Percentiles rank a stretch among this genome's conserved stretches.
These are phyloP conservation scores for Talinum fruticosum DNA, from an alignment of 148 eudicot species.

Conservation along the genomic window DNA sequence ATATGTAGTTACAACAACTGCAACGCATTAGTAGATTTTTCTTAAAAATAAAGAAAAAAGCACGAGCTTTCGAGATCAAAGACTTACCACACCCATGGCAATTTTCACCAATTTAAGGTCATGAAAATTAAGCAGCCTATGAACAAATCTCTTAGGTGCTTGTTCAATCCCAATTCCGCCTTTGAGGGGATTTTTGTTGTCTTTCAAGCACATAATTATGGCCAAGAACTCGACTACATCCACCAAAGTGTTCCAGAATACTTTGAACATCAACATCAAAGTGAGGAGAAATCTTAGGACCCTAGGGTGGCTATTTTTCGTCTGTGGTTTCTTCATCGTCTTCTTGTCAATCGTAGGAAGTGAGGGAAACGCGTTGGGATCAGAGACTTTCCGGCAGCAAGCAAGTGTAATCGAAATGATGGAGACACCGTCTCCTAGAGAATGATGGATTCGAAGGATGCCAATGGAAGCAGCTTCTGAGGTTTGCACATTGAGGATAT, in stretches of 20 bases:
- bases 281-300: slow-evolving; percentile 15
- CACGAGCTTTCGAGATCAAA: not conserved
- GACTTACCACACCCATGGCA: slow-evolving; percentile 45
- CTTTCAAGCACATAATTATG: slow-evolving; percentile 41
- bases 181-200: slow-evolving; percentile 41
- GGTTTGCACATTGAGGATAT: slow-evolving; percentile 51
- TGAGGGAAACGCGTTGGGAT: slow-evolving; percentile 44
- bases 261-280: slow-evolving; percentile 22
- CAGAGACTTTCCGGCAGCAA: slow-evolving; percentile 51
- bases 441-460: slow-evolving; percentile 50
- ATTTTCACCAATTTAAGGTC: slow-evolving; percentile 60
- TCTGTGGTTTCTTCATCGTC: not conserved
- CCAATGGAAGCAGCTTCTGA: slow-evolving; percentile 33
- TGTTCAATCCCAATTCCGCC: slow-evolving; percentile 3
- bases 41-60: not conserved
- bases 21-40: slow-evolving; percentile 9
- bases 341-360: slow-evolving; percentile 18
- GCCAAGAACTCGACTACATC: slow-evolving; percentile 28
- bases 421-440: slow-evolving; percentile 67
- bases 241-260: slow-evolving; percentile 39
- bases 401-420: slow-evolving; percentile 56
- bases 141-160: slow-evolving; percentile 36
- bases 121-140: slow-evolving; percentile 38
- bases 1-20: not conserved
- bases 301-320: not conserved